phyloP scores from a whole-genome alignment of 768 basidiomycete genomes.

The Pleurotus djamor region DNA sequence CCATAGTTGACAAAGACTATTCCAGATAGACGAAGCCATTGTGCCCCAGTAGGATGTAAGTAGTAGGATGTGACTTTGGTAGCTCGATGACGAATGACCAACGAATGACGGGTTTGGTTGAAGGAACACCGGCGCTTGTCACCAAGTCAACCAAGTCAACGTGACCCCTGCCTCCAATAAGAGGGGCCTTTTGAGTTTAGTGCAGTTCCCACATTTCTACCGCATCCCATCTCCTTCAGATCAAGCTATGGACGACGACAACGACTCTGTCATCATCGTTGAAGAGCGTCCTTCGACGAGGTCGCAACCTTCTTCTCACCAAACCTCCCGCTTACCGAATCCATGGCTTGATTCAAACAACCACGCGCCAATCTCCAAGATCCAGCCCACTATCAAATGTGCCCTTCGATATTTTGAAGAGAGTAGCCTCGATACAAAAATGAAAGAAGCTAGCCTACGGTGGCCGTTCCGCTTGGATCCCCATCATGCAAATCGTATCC shows the following conservation, averaged over 20 bases:
- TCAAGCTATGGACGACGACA: too few species aligned
- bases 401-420: constrained; percentile 4
- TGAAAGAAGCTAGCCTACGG: neutral
- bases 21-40: neutral
- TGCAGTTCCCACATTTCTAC: too few species aligned
- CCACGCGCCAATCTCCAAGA: neutral
- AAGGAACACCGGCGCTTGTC: too few species aligned
- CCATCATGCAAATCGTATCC: neutral
- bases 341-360: constrained; percentile 11
- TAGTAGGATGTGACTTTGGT: too few species aligned
- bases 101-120: too few species aligned
- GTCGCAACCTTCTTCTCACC: neutral
- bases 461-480: neutral
- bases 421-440: neutral
- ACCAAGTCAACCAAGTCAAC: too few species aligned
- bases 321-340: neutral
- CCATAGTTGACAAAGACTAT: neutral
- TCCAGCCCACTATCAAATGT: neutral
- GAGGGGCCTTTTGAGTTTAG: too few species aligned
- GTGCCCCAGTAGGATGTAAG: neutral
- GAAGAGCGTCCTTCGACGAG: too few species aligned
- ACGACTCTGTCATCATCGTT: too few species aligned
- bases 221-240: too few species aligned
- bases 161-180: too few species aligned
- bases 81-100: too few species aligned